A percentile compares a stretch with the other conserved stretches of the same genome.
These are phyloP conservation scores for Globisporangium splendens DNA, from an alignment of 352 stramenopile species.

Conservation along the genomic window DNA sequence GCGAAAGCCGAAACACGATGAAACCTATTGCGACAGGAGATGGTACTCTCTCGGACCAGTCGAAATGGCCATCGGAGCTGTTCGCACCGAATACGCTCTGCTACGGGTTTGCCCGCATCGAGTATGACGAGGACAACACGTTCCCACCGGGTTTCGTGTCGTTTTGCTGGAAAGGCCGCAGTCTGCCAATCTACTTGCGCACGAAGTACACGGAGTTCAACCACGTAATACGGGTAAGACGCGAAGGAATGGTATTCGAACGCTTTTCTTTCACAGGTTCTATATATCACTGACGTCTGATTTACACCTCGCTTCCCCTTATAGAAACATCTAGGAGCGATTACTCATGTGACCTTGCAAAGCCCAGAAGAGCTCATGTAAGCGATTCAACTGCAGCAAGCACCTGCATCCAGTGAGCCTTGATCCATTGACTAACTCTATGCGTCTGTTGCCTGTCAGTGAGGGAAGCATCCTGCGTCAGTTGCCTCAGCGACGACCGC, in stretches of 20 bases:
- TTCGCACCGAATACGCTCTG: conserved; percentile 78
- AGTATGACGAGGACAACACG: conserved; percentile 61
- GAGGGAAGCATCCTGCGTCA: conserved; percentile 65
- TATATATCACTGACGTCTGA: neutral
- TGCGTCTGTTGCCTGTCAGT: conserved; percentile 16
- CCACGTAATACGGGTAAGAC: conserved; percentile 75
- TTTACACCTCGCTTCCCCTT: conserved; percentile 1
- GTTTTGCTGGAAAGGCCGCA: conserved; percentile 88
- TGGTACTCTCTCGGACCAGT: conserved; percentile 63
- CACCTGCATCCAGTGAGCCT: no score
- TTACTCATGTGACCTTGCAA: conserved; percentile 72
- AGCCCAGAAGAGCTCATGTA: conserved; percentile 78
- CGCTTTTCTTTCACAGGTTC: neutral
- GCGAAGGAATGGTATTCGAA: neutral
- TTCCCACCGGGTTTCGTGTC: conserved; percentile 72
- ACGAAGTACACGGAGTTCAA: conserved; percentile 89
- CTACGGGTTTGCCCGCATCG: conserved; percentile 75
- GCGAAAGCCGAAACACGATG: conserved; percentile 79
- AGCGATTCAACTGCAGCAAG: conserved; percentile 3
- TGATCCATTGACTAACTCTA: no score
- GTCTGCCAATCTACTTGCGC: conserved; percentile 77
- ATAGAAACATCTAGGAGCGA: conserved; percentile 80
- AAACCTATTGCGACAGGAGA: conserved; percentile 65
- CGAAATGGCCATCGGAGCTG: conserved; percentile 71
- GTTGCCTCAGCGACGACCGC: conserved; percentile 51